phyloP scores from a whole-genome alignment of 1,139 yeast species.

The Magnusiomyces magnusii region DNA sequence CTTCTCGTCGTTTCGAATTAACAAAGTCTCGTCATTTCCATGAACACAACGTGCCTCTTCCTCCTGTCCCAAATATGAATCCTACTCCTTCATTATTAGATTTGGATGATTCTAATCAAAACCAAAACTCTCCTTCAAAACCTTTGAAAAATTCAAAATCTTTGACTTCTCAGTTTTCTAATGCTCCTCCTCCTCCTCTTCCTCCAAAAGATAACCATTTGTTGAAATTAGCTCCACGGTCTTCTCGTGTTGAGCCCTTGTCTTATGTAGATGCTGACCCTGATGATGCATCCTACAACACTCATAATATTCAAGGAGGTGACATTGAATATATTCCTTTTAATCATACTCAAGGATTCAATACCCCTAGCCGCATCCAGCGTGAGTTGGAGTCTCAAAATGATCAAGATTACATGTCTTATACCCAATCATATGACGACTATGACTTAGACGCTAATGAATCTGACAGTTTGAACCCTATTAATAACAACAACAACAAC shows the following conservation, averaged over 20 bases:
- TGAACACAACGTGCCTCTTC: constrained; percentile 3
- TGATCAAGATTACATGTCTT: neutral
- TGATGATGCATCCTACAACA: neutral
- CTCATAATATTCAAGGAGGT: neutral
- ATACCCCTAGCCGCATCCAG: neutral
- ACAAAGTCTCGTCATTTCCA: constrained; percentile 3
- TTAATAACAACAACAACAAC: neutral
- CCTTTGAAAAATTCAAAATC: too few species aligned
- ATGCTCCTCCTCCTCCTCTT: neutral
- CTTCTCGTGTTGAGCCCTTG: constrained; percentile 2
- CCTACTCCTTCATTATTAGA: neutral
- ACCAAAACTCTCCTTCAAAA: too few species aligned
- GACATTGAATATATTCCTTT: constrained; percentile 1
- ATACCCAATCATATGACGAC: constrained; percentile 1
- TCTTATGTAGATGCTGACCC: neutral
- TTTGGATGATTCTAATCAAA: neutral
- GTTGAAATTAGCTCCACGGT: neutral
- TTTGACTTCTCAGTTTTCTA: neutral
- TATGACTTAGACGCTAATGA: neutral
- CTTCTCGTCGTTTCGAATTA: neutral
- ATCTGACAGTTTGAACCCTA: neutral
- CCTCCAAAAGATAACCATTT: constrained; percentile 1
- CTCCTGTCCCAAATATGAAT: neutral
- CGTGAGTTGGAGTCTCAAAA: neutral
- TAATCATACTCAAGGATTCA: neutral